Percentiles rank a stretch among this genome's conserved stretches.
These are phyloP conservation scores for Globisporangium ultimum DNA, from an alignment of 352 stramenopile genomes.

Conservation along the genomic window DNA sequence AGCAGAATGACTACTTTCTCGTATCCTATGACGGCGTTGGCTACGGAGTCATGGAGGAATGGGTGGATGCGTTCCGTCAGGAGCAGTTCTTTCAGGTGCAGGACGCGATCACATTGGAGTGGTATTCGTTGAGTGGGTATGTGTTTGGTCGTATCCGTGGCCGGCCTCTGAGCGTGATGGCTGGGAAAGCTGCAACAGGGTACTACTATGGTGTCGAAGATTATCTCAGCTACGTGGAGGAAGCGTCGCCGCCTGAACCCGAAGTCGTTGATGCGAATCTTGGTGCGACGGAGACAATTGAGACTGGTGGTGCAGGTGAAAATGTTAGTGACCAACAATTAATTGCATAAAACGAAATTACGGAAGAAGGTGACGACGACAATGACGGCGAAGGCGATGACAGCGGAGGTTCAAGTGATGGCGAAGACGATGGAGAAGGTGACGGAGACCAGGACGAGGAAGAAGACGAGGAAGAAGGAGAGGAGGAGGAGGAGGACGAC, in stretches of 20 bases:
- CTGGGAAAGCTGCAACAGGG: conserved; percentile 18
- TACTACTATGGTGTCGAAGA: conserved; percentile 60
- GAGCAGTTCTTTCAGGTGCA: conserved; percentile 71
- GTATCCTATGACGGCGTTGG: conserved; percentile 43
- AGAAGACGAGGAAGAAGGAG: conserved; percentile 13
- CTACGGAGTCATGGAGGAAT: conserved; percentile 28
- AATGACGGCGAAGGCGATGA: conserved; percentile 4
- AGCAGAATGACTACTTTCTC: conserved; percentile 51
- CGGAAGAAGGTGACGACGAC: conserved; percentile 1
- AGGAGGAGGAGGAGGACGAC: conserved; percentile 17
- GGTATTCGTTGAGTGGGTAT: conserved; percentile 66
- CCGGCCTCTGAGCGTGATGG: conserved; percentile 27
- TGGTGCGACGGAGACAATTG: conserved; percentile 5
- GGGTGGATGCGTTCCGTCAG: conserved; percentile 50
- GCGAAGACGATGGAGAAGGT: conserved; percentile 11
- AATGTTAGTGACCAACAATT: background rate
- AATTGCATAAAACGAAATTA: conserved; percentile 4
- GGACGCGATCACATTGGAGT: conserved; percentile 46
- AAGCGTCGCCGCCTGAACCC: background rate
- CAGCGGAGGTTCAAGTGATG: conserved; percentile 6
- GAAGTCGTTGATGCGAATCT: background rate
- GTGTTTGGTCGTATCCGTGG: conserved; percentile 56
- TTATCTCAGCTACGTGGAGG: conserved; percentile 60
- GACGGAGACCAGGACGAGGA: conserved; percentile 11
- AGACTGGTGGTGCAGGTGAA: background rate